phyloP scores from a whole-genome alignment of 257 asterid genomes.

The Salvia miltiorrhiza region DNA sequence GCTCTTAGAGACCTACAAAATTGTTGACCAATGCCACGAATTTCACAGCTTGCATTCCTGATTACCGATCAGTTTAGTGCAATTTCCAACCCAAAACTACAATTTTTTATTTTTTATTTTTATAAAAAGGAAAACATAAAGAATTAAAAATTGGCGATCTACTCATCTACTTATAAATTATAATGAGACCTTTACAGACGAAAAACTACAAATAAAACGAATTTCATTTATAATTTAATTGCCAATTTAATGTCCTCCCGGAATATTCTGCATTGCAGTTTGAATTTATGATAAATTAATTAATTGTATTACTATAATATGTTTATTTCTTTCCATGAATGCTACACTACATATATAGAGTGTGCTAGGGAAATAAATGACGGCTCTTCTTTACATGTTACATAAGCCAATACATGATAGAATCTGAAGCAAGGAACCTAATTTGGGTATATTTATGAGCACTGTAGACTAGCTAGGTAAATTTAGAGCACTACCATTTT shows the following conservation, averaged over 20 bases:
- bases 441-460: not conserved
- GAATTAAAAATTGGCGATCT: not conserved
- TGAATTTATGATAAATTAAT: not conserved
- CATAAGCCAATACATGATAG: not conserved
- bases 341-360: too few relatives aligned
- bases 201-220: not conserved
- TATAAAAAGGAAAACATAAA: too few relatives aligned
- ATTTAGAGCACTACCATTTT: too few relatives aligned
- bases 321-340: not conserved
- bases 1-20: not conserved
- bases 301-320: not conserved
- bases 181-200: not conserved
- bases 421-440: not conserved
- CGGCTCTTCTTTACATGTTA: conserved; percentile 10
- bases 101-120: too few relatives aligned
- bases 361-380: not conserved
- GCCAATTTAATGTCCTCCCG: not conserved
- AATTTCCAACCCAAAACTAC: not conserved
- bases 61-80: not conserved
- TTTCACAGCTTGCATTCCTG: not conserved
- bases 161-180: too few relatives aligned
- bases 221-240: not conserved
- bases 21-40: not conserved
- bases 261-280: not conserved
- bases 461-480: not conserved